Base-by-base conservation (phyloP, 169 alveolate genomes). In the Cryptosporidium bovis region DNA sequence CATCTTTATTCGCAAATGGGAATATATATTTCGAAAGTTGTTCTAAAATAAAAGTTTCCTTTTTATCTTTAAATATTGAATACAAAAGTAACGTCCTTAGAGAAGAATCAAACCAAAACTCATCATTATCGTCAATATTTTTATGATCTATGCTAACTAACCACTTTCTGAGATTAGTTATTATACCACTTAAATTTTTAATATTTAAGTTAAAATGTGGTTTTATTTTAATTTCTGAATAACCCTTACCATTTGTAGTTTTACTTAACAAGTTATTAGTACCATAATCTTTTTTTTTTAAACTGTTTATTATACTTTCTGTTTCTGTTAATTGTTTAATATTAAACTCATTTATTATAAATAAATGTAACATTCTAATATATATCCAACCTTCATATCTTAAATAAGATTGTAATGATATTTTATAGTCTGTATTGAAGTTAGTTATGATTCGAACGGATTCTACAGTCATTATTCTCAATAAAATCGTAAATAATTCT, bases 311-410 rank as follows among this genome's bases (percentile, higher is more conserved):
- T 20, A 7, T 55, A 2, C 64, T 55, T 27, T 20, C 31, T 6
- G 7, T 15, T 8, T 77, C 69, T 51, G 64, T 31, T 12, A 77
- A 27, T 15, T 68, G 29, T 16, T 64, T 77, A 53, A 77, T 24
- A 13, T 44, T 77, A 16, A 60, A 60, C 2, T 77, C 62, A 29
- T 60, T 24, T 1, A 77, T 77, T 66, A 62, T 58, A 5, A 77
- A 34, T 15, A 77, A n/a, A 8, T 77, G 87, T 56, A 66, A 48
- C 13, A 77, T 51, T n/a, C 87, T 58, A 16, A 77, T 77, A 33
- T 77, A 62, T 44, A 77, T 5, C 87, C 87, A 77, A 1, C 87
- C 87, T n/a, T 62, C 69, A 20, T 58, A 62, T 48, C 71, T 77
- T 36, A 77, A 33, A 20, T 46, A 77, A 8, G 71, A 77, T 16